These are phyloP conservation scores for Lupinus albus DNA, from an alignment of 306 rosid genomes.

Conservation along the genomic window DNA sequence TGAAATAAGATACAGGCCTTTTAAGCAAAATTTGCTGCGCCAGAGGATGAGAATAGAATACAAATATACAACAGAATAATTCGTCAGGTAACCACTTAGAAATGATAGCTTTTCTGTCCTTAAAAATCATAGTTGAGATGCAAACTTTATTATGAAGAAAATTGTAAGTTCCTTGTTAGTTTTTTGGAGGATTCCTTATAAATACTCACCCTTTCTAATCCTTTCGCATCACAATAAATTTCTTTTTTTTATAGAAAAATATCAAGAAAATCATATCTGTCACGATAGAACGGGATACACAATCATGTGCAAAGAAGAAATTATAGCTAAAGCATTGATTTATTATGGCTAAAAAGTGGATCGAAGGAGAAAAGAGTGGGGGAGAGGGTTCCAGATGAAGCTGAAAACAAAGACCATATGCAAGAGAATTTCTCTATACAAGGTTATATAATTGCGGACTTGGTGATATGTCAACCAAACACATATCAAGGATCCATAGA, in stretches of 20 bases:
- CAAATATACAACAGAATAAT: slow-evolving; percentile 7
- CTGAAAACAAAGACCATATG: slow-evolving; percentile 29
- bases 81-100: background rate
- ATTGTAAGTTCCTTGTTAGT: background rate
- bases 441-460: background rate
- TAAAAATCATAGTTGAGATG: slow-evolving; percentile 10
- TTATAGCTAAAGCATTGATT: slow-evolving; percentile 11
- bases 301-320: slow-evolving; percentile 26
- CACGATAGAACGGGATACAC: slow-evolving; percentile 3
- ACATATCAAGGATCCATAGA: background rate
- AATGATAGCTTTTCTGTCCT: background rate
- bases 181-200: too few relatives aligned
- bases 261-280: slow-evolving; percentile 1
- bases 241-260: background rate
- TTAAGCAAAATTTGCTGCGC: slow-evolving; percentile 9
- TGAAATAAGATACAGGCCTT: slow-evolving; percentile 34
- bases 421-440: slow-evolving; percentile 14
- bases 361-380: slow-evolving; percentile 12
- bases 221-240: too few relatives aligned
- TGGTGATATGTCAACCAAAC: background rate
- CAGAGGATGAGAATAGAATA: slow-evolving; percentile 20
- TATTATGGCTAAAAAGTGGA: slow-evolving; percentile 22
- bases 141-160: slow-evolving; percentile 27
- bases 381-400: slow-evolving; percentile 3
- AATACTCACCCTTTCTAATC: too few relatives aligned